Evolutionary conservation across 441 rosid species (phyloP).

Genomic region (Croton laevigatus): DNA sequence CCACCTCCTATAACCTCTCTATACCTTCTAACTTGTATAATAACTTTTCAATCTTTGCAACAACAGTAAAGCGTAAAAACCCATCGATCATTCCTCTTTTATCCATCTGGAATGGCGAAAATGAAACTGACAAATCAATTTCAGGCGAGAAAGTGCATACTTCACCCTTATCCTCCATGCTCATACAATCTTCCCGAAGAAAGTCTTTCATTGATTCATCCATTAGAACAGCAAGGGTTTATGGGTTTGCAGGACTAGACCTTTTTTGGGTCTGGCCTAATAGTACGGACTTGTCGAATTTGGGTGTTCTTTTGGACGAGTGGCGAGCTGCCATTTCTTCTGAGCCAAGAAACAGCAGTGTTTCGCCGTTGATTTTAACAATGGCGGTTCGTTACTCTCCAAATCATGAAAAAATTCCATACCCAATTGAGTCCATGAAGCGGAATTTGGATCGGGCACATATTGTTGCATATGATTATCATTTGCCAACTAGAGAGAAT

Average conservation of each 20-base stretch:
- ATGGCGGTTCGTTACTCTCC: constrained; percentile 26
- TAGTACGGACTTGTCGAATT: constrained; percentile 23
- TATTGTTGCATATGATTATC: constrained; percentile 42
- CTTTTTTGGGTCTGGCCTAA: constrained; percentile 32
- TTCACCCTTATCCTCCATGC: constrained; percentile 26
- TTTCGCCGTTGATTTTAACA: constrained; percentile 24
- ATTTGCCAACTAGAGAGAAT: constrained; percentile 37
- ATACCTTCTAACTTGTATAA: not conserved
- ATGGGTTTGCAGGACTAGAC: constrained; percentile 44
- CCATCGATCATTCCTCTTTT: constrained; percentile 35
- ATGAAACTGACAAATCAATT: constrained; percentile 17
- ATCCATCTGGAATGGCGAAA: constrained; percentile 22
- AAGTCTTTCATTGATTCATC: constrained; percentile 39
- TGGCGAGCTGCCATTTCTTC: constrained; percentile 39
- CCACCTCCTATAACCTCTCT: constrained; percentile 23
- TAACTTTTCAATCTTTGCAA: constrained; percentile 19
- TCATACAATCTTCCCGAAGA: constrained; percentile 22
- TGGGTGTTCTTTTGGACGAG: constrained; percentile 35
- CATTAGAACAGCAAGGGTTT: constrained; percentile 30
- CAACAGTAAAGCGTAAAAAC: constrained; percentile 27
- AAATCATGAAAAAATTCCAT: constrained; percentile 12
- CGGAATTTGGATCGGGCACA: constrained; percentile 46
- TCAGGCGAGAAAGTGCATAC: constrained; percentile 6
- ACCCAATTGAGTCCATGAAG: constrained; percentile 33
- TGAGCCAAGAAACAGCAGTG: constrained; percentile 27